Evolutionary conservation across 345 rosid species (phyloP), one percentile per base, ranked within the genome.

Genomic region (Cochlearia excelsa): DNA sequence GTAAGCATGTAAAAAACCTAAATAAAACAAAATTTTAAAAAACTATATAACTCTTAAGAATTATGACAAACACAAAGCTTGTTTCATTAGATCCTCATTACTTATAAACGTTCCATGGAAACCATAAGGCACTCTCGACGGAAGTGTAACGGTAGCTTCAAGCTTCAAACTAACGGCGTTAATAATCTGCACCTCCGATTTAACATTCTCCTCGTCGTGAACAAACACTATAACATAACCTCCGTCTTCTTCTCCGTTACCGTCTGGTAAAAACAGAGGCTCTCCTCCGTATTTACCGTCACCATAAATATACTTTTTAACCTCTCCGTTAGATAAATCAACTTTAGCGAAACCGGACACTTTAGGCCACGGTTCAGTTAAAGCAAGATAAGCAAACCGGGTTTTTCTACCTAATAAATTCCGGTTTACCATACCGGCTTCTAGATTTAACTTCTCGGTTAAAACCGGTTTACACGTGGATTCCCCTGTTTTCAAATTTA

Each of bases 401-500:
- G 86, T 83, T 51, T 82, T 85, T 61, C 88, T 83, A 41, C 96
- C 93, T 1, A 88, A 81, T 48, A 59, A 2, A 67, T 83, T 83
- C 26, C 92, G 73, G 74, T 85, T 85, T 59, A 88, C 96, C 96
- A 85, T 85, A 66, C 96, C 96, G 2, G 96, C 96, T 51, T 88
- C 96, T 26, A 88, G 57, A 63, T 88, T 88, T 9, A 85, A 70
- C 53, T 82, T 82, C 30, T 84, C 81, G 2, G 73, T 40, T 30
- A 77, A 53, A 55, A 88, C 61, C 3, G 90, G 67, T 1, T 81
- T 78, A 43, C 90, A 84, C 5, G 75, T 85, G 5, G 92, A 88
- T 57, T 85, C 67, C 7, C 90, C 90, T 2, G 90, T 83, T 68
- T 74, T 79, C 28, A 83, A 61, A 62, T 83, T 88, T 37, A 88